Evolutionary conservation across 768 basidiomycete genomes (phyloP).

Genomic region (Tulasnella sp.): DNA sequence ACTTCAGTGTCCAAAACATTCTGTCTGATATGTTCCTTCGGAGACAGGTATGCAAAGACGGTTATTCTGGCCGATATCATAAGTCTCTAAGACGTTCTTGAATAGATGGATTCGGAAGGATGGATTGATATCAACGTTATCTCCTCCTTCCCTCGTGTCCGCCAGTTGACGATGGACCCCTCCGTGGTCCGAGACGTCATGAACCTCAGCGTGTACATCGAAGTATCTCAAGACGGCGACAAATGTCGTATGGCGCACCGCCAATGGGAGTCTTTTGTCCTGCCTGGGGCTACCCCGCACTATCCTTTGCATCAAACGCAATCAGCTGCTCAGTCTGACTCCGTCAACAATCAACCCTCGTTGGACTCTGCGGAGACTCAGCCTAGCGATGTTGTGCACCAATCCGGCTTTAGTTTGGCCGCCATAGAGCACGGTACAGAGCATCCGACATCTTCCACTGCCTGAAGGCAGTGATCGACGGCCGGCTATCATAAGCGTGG

Average conservation of each 20-base stretch:
- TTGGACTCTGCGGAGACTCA: too few species aligned
- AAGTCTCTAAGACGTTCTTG: slow-evolving; percentile 9
- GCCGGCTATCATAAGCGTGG: too few species aligned
- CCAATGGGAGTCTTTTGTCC: slow-evolving; percentile 49
- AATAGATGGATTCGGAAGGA: slow-evolving; percentile 79
- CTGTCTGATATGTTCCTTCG: slow-evolving; percentile 78
- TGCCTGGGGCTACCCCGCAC: slow-evolving; percentile 31
- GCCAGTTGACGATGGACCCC: slow-evolving; percentile 44
- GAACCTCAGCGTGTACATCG: slow-evolving; percentile 51
- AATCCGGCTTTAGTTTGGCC: too few species aligned
- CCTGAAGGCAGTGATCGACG: too few species aligned
- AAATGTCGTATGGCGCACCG: slow-evolving; percentile 55
- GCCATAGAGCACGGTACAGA: too few species aligned
- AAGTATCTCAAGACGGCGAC: slow-evolving; percentile 44
- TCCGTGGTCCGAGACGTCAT: slow-evolving; percentile 62
- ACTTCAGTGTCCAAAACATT: slow-evolving; percentile 82
- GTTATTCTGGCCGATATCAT: slow-evolving; percentile 5
- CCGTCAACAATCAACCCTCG: too few species aligned
- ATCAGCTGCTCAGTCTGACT: too few species aligned
- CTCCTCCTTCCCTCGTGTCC: slow-evolving; percentile 81
- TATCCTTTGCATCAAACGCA: too few species aligned
- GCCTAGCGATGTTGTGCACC: too few species aligned
- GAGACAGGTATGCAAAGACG: slow-evolving; percentile 45
- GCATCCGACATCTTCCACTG: too few species aligned
- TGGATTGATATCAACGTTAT: slow-evolving; percentile 78